phyloP scores from a whole-genome alignment of 306 rosid species.

The Ormosia semicastrata region DNA sequence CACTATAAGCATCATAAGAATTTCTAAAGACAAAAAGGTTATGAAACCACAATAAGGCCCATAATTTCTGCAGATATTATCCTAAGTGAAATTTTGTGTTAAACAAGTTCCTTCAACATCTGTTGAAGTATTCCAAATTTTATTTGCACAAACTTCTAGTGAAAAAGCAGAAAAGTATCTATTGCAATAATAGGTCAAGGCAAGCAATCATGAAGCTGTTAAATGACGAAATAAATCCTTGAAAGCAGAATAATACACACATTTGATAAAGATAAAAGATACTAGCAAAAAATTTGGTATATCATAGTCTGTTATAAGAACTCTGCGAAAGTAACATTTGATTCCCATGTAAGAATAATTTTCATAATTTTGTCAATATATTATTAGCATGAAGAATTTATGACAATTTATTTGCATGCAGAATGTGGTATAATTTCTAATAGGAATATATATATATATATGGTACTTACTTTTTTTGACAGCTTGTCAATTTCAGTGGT shows the following conservation, averaged over 20 bases:
- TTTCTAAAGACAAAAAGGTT: not conserved
- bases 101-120: not conserved
- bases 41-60: not conserved
- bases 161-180: constrained; percentile 16
- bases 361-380: not conserved
- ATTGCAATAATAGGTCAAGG: not conserved
- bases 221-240: not conserved
- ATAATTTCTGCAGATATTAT: not conserved
- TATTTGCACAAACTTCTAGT: constrained; percentile 15
- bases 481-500: constrained; percentile 65
- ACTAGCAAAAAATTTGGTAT: not conserved
- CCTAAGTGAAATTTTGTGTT: not conserved
- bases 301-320: not conserved
- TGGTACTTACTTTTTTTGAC: constrained; percentile 63
- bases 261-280: not conserved
- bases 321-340: not conserved
- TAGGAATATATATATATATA: not conserved
- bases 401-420: not conserved
- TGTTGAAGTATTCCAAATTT: not conserved
- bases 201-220: not conserved
- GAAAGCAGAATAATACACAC: constrained; percentile 5
- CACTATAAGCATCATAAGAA: constrained; percentile 1
- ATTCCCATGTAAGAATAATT: constrained; percentile 5
- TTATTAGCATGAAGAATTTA: not conserved
- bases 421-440: not conserved